Conservation (phyloP, 768 basidiomycete genomes). For the Russula olivacea region DNA sequence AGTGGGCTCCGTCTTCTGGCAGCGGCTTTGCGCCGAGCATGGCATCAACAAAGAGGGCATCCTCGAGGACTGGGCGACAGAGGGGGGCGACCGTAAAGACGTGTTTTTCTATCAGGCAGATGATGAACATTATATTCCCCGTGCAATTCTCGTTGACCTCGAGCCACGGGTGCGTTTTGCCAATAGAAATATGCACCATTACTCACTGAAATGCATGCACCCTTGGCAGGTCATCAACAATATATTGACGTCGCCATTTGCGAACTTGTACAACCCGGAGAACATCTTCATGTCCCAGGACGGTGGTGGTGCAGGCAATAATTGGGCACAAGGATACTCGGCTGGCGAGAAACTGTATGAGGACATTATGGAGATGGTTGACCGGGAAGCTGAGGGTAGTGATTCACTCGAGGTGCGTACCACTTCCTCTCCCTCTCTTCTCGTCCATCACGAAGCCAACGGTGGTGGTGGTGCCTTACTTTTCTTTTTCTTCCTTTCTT, state of each 20-base stretch:
- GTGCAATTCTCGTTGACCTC: constrained; percentile 92
- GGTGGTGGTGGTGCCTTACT: neutral
- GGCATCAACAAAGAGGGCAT: constrained; percentile 95
- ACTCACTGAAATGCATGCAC: constrained; percentile 1
- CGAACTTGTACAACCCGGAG: constrained; percentile 92
- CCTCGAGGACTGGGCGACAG: constrained; percentile 94
- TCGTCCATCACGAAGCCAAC: neutral
- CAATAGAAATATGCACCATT: neutral
- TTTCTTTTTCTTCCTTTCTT: too few species aligned
- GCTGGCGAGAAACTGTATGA: constrained; percentile 90
- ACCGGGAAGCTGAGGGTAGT: constrained; percentile 95
- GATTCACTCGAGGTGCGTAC: constrained; percentile 84
- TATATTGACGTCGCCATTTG: constrained; percentile 83
- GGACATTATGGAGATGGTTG: constrained; percentile 98
- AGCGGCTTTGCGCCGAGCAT: constrained; percentile 95
- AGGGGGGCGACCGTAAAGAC: constrained; percentile 94
- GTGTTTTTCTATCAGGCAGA: constrained; percentile 99
- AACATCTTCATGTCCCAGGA: constrained; percentile 96
- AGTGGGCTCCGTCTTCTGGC: constrained; percentile 99
- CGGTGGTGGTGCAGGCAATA: constrained; percentile 98
- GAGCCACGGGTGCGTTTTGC: constrained; percentile 78
- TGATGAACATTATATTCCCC: constrained; percentile 97
- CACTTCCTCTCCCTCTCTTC: neutral
- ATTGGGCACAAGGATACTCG: constrained; percentile 94
- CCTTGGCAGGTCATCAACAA: constrained; percentile 83